phyloP scores from a whole-genome alignment of 257 asterid species.

The Asclepias syriaca region DNA sequence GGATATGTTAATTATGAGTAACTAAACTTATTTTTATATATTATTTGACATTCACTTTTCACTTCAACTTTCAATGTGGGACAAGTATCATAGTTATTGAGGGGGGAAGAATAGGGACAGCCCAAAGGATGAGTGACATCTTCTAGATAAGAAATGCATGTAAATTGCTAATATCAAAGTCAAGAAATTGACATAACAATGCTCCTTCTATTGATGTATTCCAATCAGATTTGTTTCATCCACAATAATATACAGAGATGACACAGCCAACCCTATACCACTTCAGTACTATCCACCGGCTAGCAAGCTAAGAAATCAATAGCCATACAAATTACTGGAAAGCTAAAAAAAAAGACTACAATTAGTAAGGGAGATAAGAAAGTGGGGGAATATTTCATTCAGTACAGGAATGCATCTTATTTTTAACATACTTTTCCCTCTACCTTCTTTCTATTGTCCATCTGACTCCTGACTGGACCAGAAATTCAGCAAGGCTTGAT shows the following conservation, averaged over 20 bases:
- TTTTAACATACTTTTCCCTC: conserved; percentile 12
- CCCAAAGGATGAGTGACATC: no score
- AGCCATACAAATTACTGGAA: conserved; percentile 7
- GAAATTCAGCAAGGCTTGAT: conserved; percentile 63
- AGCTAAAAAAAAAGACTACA: conserved; percentile 2
- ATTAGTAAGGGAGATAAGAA: not conserved
- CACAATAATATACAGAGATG: conserved; percentile 11
- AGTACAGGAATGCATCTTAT: conserved; percentile 15
- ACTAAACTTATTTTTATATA: no score
- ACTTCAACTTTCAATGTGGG: no score
- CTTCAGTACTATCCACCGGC: not conserved
- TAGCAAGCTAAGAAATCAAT: not conserved
- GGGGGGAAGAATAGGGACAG: not conserved
- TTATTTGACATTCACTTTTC: no score
- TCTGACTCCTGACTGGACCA: not conserved
- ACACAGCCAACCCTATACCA: conserved; percentile 3
- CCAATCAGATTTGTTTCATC: conserved; percentile 9
- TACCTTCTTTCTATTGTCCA: conserved; percentile 14
- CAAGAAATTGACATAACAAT: not conserved
- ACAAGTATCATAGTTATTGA: not conserved
- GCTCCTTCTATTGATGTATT: conserved; percentile 7
- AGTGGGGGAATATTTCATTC: conserved; percentile 9
- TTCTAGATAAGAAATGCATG: not conserved
- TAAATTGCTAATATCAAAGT: not conserved
- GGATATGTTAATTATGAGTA: no score